A percentile compares a stretch with the other conserved stretches of the same genome.
phyloP scores from a whole-genome alignment of 2,329 filamentous ascomycete genomes.

The Teratosphaeria zuluensis region DNA sequence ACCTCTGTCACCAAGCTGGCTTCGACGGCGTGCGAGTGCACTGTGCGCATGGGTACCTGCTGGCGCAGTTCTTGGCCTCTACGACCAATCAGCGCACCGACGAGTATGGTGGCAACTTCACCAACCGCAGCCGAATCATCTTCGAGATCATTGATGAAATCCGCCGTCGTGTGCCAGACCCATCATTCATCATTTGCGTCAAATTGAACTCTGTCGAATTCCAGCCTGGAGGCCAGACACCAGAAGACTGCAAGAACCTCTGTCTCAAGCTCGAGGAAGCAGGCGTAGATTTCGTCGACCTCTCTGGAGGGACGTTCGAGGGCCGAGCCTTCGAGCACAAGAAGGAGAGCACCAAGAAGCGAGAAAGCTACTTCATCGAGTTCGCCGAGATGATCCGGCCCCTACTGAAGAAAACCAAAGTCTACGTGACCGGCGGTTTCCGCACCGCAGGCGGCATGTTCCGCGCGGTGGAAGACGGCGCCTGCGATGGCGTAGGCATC shows the following conservation, averaged over 20 bases:
- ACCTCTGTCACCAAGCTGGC: slow-evolving; percentile 12
- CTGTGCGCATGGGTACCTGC: slow-evolving; percentile 32
- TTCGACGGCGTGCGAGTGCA: slow-evolving; percentile 23
- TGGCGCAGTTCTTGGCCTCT: slow-evolving; percentile 31
- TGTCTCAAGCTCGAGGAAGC: slow-evolving; percentile 16
- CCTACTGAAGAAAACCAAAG: slow-evolving; percentile 20
- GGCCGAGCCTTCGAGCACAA: slow-evolving; percentile 21
- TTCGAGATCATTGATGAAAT: slow-evolving; percentile 32
- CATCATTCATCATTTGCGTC: slow-evolving; percentile 20
- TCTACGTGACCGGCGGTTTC: slow-evolving; percentile 25
- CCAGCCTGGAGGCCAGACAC: slow-evolving; percentile 17
- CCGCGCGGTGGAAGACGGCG: slow-evolving; percentile 11
- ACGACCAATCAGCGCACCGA: slow-evolving; percentile 34
- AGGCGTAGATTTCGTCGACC: slow-evolving; percentile 13
- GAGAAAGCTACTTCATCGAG: slow-evolving; percentile 23
- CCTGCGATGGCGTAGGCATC: slow-evolving; percentile 22
- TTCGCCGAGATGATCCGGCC: slow-evolving; percentile 22
- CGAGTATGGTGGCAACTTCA: slow-evolving; percentile 32
- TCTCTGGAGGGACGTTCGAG: slow-evolving; percentile 21
- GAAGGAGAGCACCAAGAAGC: slow-evolving; percentile 18
- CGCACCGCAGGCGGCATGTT: slow-evolving; percentile 21
- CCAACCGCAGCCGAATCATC: slow-evolving; percentile 31
- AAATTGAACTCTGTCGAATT: slow-evolving; percentile 25
- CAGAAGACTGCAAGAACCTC: slow-evolving; percentile 18
- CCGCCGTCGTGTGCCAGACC: slow-evolving; percentile 13